Conservation (phyloP, 2,329 filamentous ascomycete species). For the Ophiocordyceps polyrhachis-furcata region DNA sequence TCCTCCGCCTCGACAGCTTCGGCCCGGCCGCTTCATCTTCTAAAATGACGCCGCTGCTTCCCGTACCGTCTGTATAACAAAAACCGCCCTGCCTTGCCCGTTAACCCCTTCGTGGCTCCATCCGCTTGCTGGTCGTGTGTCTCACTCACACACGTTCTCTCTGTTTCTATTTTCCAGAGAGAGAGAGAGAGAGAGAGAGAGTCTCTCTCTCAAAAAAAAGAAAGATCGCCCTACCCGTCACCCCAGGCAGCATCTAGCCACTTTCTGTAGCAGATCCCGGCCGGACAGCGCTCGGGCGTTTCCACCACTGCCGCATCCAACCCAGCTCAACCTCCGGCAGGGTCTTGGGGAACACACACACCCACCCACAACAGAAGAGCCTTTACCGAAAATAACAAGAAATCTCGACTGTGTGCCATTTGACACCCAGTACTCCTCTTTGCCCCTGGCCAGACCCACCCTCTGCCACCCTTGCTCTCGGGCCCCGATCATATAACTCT, state of each 20-base stretch:
- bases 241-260: conserved; percentile 5
- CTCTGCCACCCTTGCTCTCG: conserved; percentile 3
- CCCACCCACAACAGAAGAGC: neutral
- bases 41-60: neutral
- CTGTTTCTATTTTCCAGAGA: neutral
- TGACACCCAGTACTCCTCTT: conserved; percentile 3
- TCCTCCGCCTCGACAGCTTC: neutral
- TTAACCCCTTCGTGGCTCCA: neutral
- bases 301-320: conserved; percentile 3
- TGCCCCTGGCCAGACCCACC: conserved; percentile 4
- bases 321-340: neutral
- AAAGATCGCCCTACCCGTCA: conserved; percentile 5
- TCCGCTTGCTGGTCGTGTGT: neutral
- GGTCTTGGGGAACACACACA: conserved; percentile 1
- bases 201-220: too few species aligned
- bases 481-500: conserved; percentile 4
- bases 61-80: neutral
- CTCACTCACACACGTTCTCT: neutral
- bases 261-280: conserved; percentile 6
- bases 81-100: neutral
- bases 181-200: too few species aligned
- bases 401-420: conserved; percentile 2
- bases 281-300: conserved; percentile 5
- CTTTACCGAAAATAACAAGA: conserved; percentile 3
- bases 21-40: neutral